phyloP scores from a whole-genome alignment of 371 early-diverging fungal species.

The Fennellomyces sp. region DNA sequence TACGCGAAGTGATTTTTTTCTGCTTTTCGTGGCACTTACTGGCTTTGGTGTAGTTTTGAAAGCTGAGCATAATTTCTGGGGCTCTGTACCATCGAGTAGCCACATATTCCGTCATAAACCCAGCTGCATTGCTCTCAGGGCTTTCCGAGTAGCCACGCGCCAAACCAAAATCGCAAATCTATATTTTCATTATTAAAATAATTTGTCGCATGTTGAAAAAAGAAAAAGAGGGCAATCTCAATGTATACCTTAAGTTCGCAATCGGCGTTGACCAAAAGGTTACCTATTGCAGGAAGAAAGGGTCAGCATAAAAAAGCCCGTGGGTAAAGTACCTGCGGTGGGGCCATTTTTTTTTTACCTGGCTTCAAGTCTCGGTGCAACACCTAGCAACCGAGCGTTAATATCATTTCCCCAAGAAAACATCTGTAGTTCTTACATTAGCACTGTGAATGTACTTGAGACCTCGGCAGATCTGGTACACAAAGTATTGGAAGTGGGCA shows the following conservation, averaged over 20 bases:
- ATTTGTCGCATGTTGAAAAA: background rate
- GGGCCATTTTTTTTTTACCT: too few species aligned
- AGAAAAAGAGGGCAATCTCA: background rate
- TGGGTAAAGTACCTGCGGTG: too few species aligned
- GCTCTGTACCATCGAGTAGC: constrained; percentile 99
- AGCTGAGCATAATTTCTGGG: constrained; percentile 97
- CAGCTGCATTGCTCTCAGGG: constrained; percentile 78
- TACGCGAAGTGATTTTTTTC: background rate
- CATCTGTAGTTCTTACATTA: constrained; percentile 69
- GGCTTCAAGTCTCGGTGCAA: constrained; percentile 98
- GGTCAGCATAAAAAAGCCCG: too few species aligned
- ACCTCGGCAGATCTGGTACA: constrained; percentile 96
- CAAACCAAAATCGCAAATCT: constrained; percentile 95
- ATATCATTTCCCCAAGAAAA: background rate
- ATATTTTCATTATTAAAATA: constrained; percentile 1
- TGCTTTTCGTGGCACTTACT: constrained; percentile 59
- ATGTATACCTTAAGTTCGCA: constrained; percentile 83
- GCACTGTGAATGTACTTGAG: constrained; percentile 98
- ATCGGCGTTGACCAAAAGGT: constrained; percentile 96
- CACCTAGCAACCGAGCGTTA: constrained; percentile 25
- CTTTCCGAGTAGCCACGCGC: constrained; percentile 90
- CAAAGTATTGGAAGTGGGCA: constrained; percentile 97
- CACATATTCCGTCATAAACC: constrained; percentile 97
- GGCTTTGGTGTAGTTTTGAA: constrained; percentile 93
- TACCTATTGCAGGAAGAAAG: too few species aligned